phyloP scores from a whole-genome alignment of 331 rosid genomes.

The Acacia concinna region DNA sequence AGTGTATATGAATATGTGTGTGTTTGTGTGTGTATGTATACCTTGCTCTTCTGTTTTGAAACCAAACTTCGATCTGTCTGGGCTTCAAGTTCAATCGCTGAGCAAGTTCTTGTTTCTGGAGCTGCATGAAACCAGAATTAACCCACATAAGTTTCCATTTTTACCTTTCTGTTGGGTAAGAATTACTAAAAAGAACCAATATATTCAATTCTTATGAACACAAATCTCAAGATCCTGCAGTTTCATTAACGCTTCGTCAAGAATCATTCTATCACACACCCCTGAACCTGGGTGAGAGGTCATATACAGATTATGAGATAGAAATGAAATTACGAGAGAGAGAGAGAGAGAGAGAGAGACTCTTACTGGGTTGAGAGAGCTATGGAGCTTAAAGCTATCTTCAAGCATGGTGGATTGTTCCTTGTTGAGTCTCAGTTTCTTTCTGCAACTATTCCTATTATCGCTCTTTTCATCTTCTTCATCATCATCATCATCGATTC shows the following conservation, averaged over 20 bases:
- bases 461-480: conserved; percentile 1
- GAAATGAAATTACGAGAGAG: neutral
- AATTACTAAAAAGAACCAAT: neutral
- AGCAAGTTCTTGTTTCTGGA: conserved; percentile 75
- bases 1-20: neutral
- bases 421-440: conserved; percentile 73
- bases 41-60: conserved; percentile 96
- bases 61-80: conserved; percentile 94
- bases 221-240: neutral
- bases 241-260: neutral
- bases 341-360: neutral
- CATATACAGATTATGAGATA: neutral
- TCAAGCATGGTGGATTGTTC: conserved; percentile 69
- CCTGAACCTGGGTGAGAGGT: neutral
- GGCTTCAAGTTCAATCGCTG: conserved; percentile 64
- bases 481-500: neutral
- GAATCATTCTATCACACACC: neutral
- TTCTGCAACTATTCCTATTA: conserved; percentile 35
- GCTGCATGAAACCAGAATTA: conserved; percentile 46
- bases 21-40: neutral
- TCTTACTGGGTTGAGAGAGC: conserved; percentile 56
- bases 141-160: neutral
- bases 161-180: neutral
- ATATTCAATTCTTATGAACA: neutral
- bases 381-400: conserved; percentile 58